Conservation (phyloP, 768 basidiomycete species). For the Dacryopinax primogenitus region DNA sequence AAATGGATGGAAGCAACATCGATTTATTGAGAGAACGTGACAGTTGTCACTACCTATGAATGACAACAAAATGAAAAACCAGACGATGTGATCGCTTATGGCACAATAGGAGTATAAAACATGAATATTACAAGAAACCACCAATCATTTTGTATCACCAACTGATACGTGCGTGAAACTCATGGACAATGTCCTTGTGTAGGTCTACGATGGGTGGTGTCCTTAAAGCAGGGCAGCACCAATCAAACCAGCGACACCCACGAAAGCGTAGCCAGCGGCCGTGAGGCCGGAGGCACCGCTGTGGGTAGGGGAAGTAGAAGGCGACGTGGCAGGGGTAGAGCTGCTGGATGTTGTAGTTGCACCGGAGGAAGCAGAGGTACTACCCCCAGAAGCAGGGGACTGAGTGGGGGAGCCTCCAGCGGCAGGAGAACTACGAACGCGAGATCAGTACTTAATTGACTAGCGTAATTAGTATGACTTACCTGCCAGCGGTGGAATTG, state of each 20-base stretch:
- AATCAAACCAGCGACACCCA: neutral
- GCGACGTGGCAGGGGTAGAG: neutral
- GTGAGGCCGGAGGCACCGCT: neutral
- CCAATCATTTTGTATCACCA: neutral
- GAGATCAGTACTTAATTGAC: neutral
- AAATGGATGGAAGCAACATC: neutral
- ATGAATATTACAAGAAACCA: neutral
- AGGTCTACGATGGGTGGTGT: neutral
- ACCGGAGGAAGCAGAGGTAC: neutral
- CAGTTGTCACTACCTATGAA: neutral
- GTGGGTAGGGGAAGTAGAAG: neutral
- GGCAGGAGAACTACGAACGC: neutral
- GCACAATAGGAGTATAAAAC: neutral
- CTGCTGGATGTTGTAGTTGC: neutral
- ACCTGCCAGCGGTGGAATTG: neutral
- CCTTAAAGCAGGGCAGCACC: neutral
- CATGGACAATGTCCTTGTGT: neutral
- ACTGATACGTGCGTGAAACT: neutral
- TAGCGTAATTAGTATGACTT: neutral
- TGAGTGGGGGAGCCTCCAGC: neutral
- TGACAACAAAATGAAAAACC: neutral
- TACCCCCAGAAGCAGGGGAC: neutral
- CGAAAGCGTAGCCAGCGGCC: conserved; percentile 1
- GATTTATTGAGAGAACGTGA: neutral
- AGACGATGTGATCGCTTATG: neutral